Base-by-base conservation (phyloP, 1,284 basidiomycete species). In the Grifola frondosa region DNA sequence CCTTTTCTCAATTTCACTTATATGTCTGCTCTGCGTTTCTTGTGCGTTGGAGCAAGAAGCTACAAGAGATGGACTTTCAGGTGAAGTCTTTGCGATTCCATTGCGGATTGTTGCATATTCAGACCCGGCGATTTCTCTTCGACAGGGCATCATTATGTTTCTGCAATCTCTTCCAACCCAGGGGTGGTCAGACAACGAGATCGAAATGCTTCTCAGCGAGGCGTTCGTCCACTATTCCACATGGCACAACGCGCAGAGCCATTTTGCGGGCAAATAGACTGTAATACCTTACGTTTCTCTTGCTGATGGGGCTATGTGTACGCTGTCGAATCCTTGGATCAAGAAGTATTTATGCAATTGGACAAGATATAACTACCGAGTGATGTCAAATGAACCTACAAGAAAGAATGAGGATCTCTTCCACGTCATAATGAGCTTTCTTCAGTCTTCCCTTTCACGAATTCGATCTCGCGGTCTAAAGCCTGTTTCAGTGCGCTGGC, bases 61-160 rank as follows among this genome's bases (percentile, higher is more conserved):
- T 97, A 46, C 84, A 85, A 25, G 80, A 87, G 57, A 97, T 97
- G 92, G 95, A 98, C 64, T 97, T 97, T 59, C 95, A 97, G 80
- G 94, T 90, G 50, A 43, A 73, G 60, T 47, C 21, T 41, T n/a
- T n/a, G n/a, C n/a, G n/a, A n/a, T n/a, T n/a, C n/a, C n/a, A n/a
- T n/a, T n/a, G n/a, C n/a, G n/a, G n/a, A n/a, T n/a, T 20, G 24
- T 28, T 11, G 16, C 31, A 26, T 43, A 7, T 48, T 57, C 43
- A 51, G 23, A 22, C 30, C 35, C 11, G 12, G 17, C 26, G 21
- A 13, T 38, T 43, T 34, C 39, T 24, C 38, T 31, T 40, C 25
- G 46, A 3, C 53, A 96, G 91, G 93, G 92, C 38, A 97, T 98
- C 65, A 99, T 99, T 66, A 98, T 99, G 88, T 99, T 97, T 70